Evolutionary conservation across 2,329 filamentous ascomycete genomes (phyloP), one percentile per base, ranked within the genome.

Genomic region (Elsinoe arachidis): DNA sequence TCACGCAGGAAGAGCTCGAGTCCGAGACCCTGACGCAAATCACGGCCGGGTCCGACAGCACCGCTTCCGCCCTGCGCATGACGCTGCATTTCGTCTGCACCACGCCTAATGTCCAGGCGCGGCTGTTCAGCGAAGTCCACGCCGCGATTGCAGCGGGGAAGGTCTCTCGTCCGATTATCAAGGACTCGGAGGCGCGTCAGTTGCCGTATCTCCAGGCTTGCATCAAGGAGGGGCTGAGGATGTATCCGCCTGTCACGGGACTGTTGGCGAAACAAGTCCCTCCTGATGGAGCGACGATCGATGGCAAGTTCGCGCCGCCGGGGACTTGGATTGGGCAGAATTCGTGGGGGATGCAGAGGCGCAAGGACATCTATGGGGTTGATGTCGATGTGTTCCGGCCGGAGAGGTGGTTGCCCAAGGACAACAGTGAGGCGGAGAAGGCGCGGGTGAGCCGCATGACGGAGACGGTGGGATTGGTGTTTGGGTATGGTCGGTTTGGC

Each of bases 21-120:
- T 74, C 67, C 60, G 76, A 78, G 60, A 73, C 70, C 0, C 60
- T 76, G 3, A 68, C 74, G 11, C 73, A 76, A 58, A 76, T 78
- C 39, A 70, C 80, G 4, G 80, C 80, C 3, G 81, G 81, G 3
- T 79, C 79, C 0, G 81, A 84, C 59, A 82, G 79, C 0, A 81
- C 80, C 0, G 79, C 81, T 0, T 80, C 78, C 0, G 75, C 75
- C 1, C 74, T 84, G 9, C 76, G 81, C 2, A 71, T 75, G 37
- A 80, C 75, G 1, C 61, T 83, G 56, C 72, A 83, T 19, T 74
- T 79, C 63, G 65, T 83, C 57, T 73, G 77, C 19, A 78, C 74
- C n/a, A 76, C 73, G 21, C 76, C 77, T 0, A 70, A 69, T 1
- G 73, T 80, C 0, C 73, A 77, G 58, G 57, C 61, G 3, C 75